A percentile compares a stretch with the other conserved stretches of the same genome.
These are phyloP conservation scores for Gigaspora rosea DNA, from an alignment of 192 early-diverging fungal genomes.

Conservation along the genomic window DNA sequence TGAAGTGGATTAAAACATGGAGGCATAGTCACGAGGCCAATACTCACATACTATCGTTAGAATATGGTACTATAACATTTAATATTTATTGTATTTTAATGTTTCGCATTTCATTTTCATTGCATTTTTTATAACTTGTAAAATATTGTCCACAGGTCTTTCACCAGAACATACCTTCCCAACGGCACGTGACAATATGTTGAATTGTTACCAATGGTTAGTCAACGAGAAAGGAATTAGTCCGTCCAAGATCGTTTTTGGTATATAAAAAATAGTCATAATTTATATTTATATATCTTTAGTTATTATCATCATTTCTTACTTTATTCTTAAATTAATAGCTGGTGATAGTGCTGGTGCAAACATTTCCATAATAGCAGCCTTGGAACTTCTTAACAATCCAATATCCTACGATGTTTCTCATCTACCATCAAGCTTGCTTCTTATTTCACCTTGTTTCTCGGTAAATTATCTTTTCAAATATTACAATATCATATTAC, in stretches of 20 bases:
- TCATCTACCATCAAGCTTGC: not conserved
- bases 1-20: constrained; percentile 23
- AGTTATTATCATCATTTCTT: not conserved
- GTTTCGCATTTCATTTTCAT: not conserved
- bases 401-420: not conserved
- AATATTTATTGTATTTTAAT: not conserved
- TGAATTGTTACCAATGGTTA: constrained; percentile 19
- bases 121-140: not conserved
- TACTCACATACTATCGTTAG: constrained; percentile 19
- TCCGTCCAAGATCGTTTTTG: constrained; percentile 26
- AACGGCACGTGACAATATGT: not conserved
- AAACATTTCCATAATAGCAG: not conserved
- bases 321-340: not conserved
- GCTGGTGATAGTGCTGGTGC: constrained; percentile 33
- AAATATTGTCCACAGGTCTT: not conserved
- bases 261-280: not conserved
- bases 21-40: not conserved
- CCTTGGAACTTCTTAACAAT: constrained; percentile 1
- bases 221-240: constrained; percentile 12
- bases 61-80: constrained; percentile 21
- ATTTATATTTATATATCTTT: not conserved
- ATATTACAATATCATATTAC: not conserved
- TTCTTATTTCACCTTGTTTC: constrained; percentile 13
- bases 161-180: constrained; percentile 17
- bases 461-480: not conserved